Conservation (phyloP, 768 basidiomycete genomes). For the Xerocomellus amylosporus region DNA sequence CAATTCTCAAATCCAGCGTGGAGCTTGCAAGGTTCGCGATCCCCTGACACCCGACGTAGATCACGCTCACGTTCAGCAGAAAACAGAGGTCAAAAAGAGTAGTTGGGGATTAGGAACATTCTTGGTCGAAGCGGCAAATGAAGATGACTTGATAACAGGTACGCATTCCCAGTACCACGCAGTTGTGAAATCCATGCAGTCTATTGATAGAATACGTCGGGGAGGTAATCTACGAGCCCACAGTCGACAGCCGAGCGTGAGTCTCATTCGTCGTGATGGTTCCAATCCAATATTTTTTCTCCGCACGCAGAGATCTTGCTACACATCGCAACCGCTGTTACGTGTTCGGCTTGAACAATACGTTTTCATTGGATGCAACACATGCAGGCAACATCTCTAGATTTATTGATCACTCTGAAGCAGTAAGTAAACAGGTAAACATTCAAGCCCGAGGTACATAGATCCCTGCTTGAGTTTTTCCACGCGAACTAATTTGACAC, state of each 20-base stretch:
- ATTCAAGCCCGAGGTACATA: constrained; percentile 48
- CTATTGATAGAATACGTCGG: constrained; percentile 58
- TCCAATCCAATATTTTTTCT: neutral
- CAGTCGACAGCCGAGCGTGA: constrained; percentile 51
- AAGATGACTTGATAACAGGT: constrained; percentile 50
- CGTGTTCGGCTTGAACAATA: constrained; percentile 51
- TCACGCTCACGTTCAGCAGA: constrained; percentile 28
- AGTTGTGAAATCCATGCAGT: neutral
- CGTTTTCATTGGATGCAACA: constrained; percentile 51
- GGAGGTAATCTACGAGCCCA: constrained; percentile 52
- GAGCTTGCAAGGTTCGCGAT: constrained; percentile 40
- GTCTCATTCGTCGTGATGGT: constrained; percentile 16
- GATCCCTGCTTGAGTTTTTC: constrained; percentile 5
- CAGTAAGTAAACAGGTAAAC: constrained; percentile 33
- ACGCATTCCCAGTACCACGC: neutral
- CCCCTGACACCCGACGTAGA: neutral
- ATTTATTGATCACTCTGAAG: constrained; percentile 59
- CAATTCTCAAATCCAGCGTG: constrained; percentile 50
- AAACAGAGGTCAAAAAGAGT: constrained; percentile 42
- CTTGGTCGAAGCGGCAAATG: constrained; percentile 40
- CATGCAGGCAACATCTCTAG: constrained; percentile 60
- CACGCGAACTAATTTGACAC: neutral
- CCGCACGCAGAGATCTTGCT: constrained; percentile 40
- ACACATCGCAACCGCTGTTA: constrained; percentile 56
- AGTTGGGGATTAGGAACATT: constrained; percentile 57